These are phyloP conservation scores for Fonsecaea multimorphosa DNA, from an alignment of 2,329 filamentous ascomycete species.

Conservation along the genomic window DNA sequence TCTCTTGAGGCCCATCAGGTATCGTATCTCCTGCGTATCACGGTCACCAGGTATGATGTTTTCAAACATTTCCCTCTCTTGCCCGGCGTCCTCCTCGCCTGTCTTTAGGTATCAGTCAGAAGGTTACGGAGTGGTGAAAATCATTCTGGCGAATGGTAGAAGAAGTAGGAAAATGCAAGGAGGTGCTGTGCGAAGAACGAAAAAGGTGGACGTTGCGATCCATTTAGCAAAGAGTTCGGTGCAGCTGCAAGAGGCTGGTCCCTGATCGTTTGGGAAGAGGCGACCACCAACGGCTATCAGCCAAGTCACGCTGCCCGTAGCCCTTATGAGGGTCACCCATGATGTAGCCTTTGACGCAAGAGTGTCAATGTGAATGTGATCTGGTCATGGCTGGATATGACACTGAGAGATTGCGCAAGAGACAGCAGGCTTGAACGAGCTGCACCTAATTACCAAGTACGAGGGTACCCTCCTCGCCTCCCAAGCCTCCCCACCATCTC, in stretches of 20 bases:
- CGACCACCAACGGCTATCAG: too few species aligned
- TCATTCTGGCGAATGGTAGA: background rate
- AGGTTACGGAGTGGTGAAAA: too few species aligned
- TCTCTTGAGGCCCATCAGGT: too few species aligned
- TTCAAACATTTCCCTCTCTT: background rate
- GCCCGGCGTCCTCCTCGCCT: too few species aligned
- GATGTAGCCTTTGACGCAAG: background rate
- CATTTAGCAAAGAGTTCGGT: too few species aligned
- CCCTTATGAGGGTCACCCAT: too few species aligned
- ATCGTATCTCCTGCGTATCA: background rate
- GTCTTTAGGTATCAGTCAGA: too few species aligned
- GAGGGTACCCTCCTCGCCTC: background rate
- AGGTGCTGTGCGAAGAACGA: background rate
- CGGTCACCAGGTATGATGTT: background rate
- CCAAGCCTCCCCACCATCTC: background rate
- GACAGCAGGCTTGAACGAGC: background rate
- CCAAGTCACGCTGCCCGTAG: too few species aligned
- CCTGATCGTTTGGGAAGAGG: too few species aligned
- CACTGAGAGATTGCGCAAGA: too few species aligned
- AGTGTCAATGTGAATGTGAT: background rate
- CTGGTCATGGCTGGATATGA: background rate
- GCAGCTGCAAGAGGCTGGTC: too few species aligned
- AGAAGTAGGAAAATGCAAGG: background rate
- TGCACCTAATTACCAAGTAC: too few species aligned
- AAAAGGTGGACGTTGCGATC: background rate